These are phyloP conservation scores for Kodamaea fukazawae DNA, from an alignment of 805 yeast species.

Conservation along the genomic window DNA sequence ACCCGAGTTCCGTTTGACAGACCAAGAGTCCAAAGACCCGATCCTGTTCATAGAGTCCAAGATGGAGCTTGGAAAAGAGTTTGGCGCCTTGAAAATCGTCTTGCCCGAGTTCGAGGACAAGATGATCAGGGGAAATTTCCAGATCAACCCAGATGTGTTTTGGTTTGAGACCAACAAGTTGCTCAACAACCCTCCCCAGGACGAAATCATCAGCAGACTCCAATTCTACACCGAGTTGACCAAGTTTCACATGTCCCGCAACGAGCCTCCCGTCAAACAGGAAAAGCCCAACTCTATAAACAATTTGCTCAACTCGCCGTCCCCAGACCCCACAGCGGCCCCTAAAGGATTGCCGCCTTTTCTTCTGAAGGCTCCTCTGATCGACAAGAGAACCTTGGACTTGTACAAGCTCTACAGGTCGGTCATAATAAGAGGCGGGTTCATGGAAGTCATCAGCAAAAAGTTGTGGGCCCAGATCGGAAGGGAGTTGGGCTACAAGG, in stretches of 20 bases:
- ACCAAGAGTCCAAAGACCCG: slow-evolving; percentile 56
- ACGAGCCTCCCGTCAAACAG: neutral
- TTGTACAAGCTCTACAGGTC: slow-evolving; percentile 55
- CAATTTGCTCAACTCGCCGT: slow-evolving; percentile 4
- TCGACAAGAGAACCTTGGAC: slow-evolving; percentile 66
- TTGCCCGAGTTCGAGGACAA: slow-evolving; percentile 47
- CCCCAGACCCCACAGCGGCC: neutral
- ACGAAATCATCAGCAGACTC: slow-evolving; percentile 41
- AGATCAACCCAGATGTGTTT: slow-evolving; percentile 44
- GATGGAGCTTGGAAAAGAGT: slow-evolving; percentile 48
- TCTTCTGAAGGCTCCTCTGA: slow-evolving; percentile 54
- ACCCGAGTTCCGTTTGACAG: slow-evolving; percentile 60
- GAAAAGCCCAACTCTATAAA: neutral
- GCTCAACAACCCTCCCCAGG: slow-evolving; percentile 38
- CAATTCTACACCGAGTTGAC: slow-evolving; percentile 48
- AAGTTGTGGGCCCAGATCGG: slow-evolving; percentile 85
- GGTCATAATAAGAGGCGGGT: slow-evolving; percentile 68
- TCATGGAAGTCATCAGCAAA: slow-evolving; percentile 54
- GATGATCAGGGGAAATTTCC: slow-evolving; percentile 20
- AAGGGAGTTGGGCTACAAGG: slow-evolving; percentile 73
- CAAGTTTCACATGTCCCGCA: slow-evolving; percentile 31
- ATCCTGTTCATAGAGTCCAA: slow-evolving; percentile 58
- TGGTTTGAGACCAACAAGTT: slow-evolving; percentile 54
- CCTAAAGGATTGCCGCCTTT: slow-evolving; percentile 19
- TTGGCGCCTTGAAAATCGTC: slow-evolving; percentile 74